A percentile compares a stretch with the other conserved stretches of the same genome.
Conservation (phyloP, 23 red algal genomes). For the Gracilaria domingensis region DNA sequence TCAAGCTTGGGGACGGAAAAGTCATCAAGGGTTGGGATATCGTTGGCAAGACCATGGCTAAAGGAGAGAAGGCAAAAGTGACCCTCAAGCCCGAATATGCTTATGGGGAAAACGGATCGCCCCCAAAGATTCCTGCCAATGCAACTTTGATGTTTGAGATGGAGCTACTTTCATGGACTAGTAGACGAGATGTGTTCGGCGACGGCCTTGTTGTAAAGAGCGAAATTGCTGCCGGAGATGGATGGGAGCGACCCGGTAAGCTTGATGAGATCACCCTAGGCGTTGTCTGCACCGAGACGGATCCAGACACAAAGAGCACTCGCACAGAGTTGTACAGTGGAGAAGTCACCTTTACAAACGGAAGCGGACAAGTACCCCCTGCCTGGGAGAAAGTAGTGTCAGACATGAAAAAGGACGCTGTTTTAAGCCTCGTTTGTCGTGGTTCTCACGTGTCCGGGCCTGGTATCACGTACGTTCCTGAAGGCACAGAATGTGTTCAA, state of each 20-base stretch:
- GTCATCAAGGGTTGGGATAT: slow-evolving; percentile 97
- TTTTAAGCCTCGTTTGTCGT: slow-evolving; percentile 44
- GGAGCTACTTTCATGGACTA: slow-evolving; percentile 87
- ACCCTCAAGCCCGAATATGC: slow-evolving; percentile 92
- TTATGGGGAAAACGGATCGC: slow-evolving; percentile 86
- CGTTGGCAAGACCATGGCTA: slow-evolving; percentile 76
- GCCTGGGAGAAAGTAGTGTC: slow-evolving; percentile 71
- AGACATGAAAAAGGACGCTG: slow-evolving; percentile 89
- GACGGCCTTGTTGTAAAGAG: slow-evolving; percentile 83
- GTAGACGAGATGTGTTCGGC: slow-evolving; percentile 88
- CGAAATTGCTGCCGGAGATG: slow-evolving; percentile 72
- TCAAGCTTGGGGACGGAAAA: slow-evolving; percentile 84
- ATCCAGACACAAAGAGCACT: slow-evolving; percentile 9
- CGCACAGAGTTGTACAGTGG: slow-evolving; percentile 23
- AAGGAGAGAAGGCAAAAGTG: slow-evolving; percentile 87
- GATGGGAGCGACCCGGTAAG: slow-evolving; percentile 87
- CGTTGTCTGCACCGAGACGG: slow-evolving; percentile 47
- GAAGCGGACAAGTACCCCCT: slow-evolving; percentile 33
- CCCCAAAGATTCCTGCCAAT: slow-evolving; percentile 86
- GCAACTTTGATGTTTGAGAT: slow-evolving; percentile 94
- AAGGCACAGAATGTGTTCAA: slow-evolving; percentile 50
- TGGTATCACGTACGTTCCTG: slow-evolving; percentile 50
- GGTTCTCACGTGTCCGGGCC: slow-evolving; percentile 26
- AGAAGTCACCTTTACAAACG: slow-evolving; percentile 46
- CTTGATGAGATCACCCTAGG: slow-evolving; percentile 67